Base-by-base conservation (phyloP, 768 basidiomycete genomes). In the Cyclocybe cylindracea region DNA sequence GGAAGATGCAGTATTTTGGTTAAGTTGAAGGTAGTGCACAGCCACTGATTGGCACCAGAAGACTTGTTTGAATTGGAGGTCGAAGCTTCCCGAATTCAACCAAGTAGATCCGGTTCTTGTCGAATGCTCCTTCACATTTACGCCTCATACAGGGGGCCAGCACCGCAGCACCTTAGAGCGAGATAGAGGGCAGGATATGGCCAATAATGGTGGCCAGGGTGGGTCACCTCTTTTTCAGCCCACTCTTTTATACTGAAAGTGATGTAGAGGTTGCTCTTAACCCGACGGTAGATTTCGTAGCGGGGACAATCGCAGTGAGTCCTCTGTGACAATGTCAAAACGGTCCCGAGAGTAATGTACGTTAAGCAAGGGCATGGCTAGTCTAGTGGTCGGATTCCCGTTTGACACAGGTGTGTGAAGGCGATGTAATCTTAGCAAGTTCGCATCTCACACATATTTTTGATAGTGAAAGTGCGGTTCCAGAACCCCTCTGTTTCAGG, bases 391-490 rank as follows among this genome's bases (percentile, higher is more conserved):
- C 2, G 89, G 89, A 11, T 88, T 87, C 60, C 91, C 90, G 0
- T 86, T 91, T 46, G 91, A 92, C 62, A 91, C 70, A 14, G 67
- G 69, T 68, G 43, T 33, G 59, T 50, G 13, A 14, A 24, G 24
- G 24, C 5, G 16, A 19, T 40, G 5, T 13, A 3, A 10, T 38
- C 37, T 16, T 18, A n/a, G 10, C 32, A 10, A 5, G 39, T 16
- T 44, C 37, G n/a, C 19, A 8, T 44, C 34, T 32, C 5, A 8
- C 32, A 6, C 36, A 10, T 9, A 31, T 40, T 40, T 9, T 9
- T 38, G 16, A 7, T 57, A 88, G 90, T 92, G 56, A 93, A 93
- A 74, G 89, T 91, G 11, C 81, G 90, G 36, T 80, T 91, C 51
- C 91, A 93, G 65, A 86, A 76, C 59, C 86, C 86, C 0, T 66